Base-by-base conservation (phyloP, 306 rosid species). In the Vigna angularis region DNA sequence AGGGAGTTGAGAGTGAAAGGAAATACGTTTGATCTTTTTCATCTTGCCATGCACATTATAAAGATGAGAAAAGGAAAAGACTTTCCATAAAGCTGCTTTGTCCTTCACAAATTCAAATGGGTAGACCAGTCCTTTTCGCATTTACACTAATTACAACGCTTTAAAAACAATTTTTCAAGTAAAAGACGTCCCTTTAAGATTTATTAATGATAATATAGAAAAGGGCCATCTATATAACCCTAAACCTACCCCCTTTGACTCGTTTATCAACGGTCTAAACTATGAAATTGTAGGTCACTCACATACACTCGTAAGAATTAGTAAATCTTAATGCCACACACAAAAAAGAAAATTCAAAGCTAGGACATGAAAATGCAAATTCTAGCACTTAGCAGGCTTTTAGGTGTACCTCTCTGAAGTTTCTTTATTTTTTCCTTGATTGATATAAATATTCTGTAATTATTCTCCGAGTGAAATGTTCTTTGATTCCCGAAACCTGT, bases 11-110 rank as follows among this genome's bases (percentile, higher is more conserved):
- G 86, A 77, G 82, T 67, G 85, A 81, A 79, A 81, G 75, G 83
- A 44, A 79, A 81, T 79, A 85, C 83, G 79, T 83, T 90, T 85
- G 87, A 85, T 85, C 85, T 85, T 82, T 88, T 88, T 88, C 84
- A 83, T 66, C 73, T 87, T 66, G 81, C 87, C 85, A 81, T 83
- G 86, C 90, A 87, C 79, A 83, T 83, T 80, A 82, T 71, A 75
- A 57, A 79, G 67, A 80, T 74, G 82, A 83, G 64, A 80, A 86
- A 84, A 83, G 83, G 50, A 70, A 75, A 44, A 57, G 81, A 75
- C 89, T 82, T 89, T 90, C 67, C 81, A 84, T 83, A 83, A 92
- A 87, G 89, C 86, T 81, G 86, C 89, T 85, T 83, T 88, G 82
- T 80, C 79, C 87, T 80, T 80, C 81, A 80, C 85, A 84, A 79